A percentile compares a stretch with the other conserved stretches of the same genome.
These are phyloP conservation scores for Botrytis hyacinthi DNA, from an alignment of 2,329 filamentous ascomycete species.

Conservation along the genomic window DNA sequence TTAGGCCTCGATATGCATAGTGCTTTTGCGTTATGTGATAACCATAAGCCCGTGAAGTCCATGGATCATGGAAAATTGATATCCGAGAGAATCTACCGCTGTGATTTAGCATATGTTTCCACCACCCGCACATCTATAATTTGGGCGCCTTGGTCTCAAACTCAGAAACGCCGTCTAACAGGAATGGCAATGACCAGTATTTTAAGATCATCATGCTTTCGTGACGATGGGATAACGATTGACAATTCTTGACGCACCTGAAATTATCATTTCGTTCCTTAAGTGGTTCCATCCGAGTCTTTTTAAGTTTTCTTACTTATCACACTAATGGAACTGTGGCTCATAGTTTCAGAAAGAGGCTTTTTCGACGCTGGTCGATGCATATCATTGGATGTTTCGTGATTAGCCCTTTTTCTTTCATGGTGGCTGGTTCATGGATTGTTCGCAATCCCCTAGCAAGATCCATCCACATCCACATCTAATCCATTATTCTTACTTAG, in stretches of 20 bases:
- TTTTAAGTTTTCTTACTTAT: not conserved
- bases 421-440: constrained; percentile 14
- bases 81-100: not conserved
- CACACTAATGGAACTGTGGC: constrained; percentile 10
- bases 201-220: constrained; percentile 12
- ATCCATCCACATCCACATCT: not conserved
- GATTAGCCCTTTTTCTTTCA: not conserved
- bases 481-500: not conserved
- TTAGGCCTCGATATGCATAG: constrained; percentile 17
- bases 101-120: not conserved
- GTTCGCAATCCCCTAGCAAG: constrained; percentile 10
- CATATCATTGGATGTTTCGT: constrained; percentile 19
- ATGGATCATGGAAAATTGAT: not conserved
- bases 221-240: constrained; percentile 18
- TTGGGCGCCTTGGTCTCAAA: constrained; percentile 15
- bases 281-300: constrained; percentile 5
- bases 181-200: not conserved
- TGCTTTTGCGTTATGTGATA: constrained; percentile 7
- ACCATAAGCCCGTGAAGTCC: not conserved
- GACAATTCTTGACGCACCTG: constrained; percentile 10
- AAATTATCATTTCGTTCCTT: constrained; percentile 7
- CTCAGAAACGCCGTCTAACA: constrained; percentile 14
- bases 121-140: not conserved
- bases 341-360: constrained; percentile 18
- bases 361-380: not conserved